Evolutionary conservation across 2,329 filamentous ascomycete genomes (phyloP), one percentile per base, ranked within the genome.

Genomic region (Diaporthe eres): DNA sequence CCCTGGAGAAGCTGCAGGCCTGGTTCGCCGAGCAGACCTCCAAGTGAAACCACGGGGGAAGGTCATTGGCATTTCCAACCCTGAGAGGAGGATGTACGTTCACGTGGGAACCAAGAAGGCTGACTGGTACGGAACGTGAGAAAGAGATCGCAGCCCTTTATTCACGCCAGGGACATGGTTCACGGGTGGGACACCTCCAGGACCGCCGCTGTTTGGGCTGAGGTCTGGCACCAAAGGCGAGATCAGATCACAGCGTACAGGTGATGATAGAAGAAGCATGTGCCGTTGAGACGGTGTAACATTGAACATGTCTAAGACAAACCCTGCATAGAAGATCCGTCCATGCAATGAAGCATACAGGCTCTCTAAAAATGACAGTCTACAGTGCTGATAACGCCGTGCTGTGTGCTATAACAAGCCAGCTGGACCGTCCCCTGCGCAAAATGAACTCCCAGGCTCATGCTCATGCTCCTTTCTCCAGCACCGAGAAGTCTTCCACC

Each of bases 1-100:
- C 97, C n/a, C 87, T 99, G 72, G 90, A 92, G 78, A 98, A 98
- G 85, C 88, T 99, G 78, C 94, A 95, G 82, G 88, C 88, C 49
- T 98, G 96, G 95, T 89, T 98, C 79, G 89, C 90, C 75, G 87
- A 85, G 68, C 82, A 85, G 74, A 75, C 78, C 74, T 79, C 78
- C 28, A 31, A 79, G 34, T 81, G 60, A 77, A 37, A 8, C 1
- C 17, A 22, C 2, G 2, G 17, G 19, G 10, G 31, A 42, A 7
- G 19, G 4, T 12, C 10, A 39, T 63, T 34, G 10, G 31, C 12
- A 42, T 44, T 22, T 13, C 3, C 3, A 15, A 22, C 22, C 37
- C 17, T 25, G 49, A 8, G 9, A 31, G 12, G 9, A 31, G 12
- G 53, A n/a, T 17, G 37, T 9, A 58, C 4, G 17, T 34, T 42